Evolutionary conservation across 202 grass and related monocot genomes (phyloP).

Genomic region (Elaeis oleifera): DNA sequence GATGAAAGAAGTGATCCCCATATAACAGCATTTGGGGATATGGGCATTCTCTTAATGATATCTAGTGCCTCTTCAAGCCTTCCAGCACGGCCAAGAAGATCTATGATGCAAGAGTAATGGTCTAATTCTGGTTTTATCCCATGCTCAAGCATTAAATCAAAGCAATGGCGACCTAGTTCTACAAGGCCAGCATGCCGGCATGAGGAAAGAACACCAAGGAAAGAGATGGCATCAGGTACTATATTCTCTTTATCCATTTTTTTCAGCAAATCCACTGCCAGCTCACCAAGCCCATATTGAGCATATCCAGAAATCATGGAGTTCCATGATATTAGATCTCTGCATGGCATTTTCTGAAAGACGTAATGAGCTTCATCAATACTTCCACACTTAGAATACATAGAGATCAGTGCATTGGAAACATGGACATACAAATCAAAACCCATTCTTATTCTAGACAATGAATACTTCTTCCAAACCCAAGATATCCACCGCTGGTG

Average conservation of each 20-base stretch:
- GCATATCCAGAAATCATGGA: slow-evolving; percentile 73
- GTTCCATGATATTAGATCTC: slow-evolving; percentile 62
- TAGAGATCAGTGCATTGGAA: slow-evolving; percentile 51
- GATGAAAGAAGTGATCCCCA: slow-evolving; percentile 56
- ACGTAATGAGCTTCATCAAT: slow-evolving; percentile 35
- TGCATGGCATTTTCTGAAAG: slow-evolving; percentile 35
- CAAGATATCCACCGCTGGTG: slow-evolving; percentile 40
- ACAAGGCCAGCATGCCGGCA: slow-evolving; percentile 50
- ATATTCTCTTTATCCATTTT: slow-evolving; percentile 40
- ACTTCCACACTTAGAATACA: slow-evolving; percentile 67
- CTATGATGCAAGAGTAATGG: slow-evolving; percentile 57
- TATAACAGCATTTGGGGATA: slow-evolving; percentile 47
- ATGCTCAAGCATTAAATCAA: slow-evolving; percentile 35
- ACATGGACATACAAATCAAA: slow-evolving; percentile 43
- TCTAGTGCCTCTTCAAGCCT: slow-evolving; percentile 45
- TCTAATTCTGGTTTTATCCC: slow-evolving; percentile 45
- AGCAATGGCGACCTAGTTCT: slow-evolving; percentile 35
- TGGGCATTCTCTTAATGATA: slow-evolving; percentile 48
- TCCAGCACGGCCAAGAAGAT: slow-evolving; percentile 55
- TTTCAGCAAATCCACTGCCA: slow-evolving; percentile 38
- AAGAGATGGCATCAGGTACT: slow-evolving; percentile 41
- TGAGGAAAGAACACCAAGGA: slow-evolving; percentile 51
- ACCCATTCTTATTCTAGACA: slow-evolving; percentile 44
- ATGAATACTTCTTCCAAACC: slow-evolving; percentile 55
- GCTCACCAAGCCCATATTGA: slow-evolving; percentile 50